A percentile compares a stretch with the other conserved stretches of the same genome.
Conservation (phyloP, 176 grass and related monocot species). For the Poa annua region DNA sequence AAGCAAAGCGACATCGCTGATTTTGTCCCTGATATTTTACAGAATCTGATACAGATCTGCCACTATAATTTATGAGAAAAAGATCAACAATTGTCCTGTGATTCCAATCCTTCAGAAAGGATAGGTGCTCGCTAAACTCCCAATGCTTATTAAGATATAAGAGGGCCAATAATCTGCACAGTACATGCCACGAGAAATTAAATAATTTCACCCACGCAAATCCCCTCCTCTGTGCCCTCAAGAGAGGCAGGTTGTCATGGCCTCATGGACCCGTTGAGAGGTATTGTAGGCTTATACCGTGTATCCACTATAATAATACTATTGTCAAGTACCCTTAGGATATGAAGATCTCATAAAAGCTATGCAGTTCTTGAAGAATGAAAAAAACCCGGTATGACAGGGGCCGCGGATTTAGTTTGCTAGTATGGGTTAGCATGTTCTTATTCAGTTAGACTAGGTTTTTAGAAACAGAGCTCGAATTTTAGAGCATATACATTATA, state of each 20-base stretch:
- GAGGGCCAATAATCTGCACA: slow-evolving; percentile 27
- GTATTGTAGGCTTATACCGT: not conserved
- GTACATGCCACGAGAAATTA: slow-evolving; percentile 42
- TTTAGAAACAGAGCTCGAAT: not conserved
- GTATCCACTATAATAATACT: too few species aligned
- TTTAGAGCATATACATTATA: not conserved
- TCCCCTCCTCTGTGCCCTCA: slow-evolving; percentile 42
- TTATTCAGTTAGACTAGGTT: not conserved
- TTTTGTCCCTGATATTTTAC: slow-evolving; percentile 52
- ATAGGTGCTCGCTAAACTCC: slow-evolving; percentile 45
- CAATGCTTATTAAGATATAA: slow-evolving; percentile 30
- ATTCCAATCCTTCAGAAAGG: slow-evolving; percentile 51
- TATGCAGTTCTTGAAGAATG: too few species aligned
- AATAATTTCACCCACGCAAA: slow-evolving; percentile 31
- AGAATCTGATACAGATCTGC: slow-evolving; percentile 54
- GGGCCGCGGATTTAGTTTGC: not conserved
- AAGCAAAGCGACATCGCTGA: slow-evolving; percentile 62
- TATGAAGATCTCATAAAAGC: too few species aligned
- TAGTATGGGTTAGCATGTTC: slow-evolving; percentile 11
- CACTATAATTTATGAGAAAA: slow-evolving; percentile 42
- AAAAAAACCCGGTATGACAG: not conserved
- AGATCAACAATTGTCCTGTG: slow-evolving; percentile 46
- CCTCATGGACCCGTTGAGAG: not conserved
- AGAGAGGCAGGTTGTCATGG: slow-evolving; percentile 42
- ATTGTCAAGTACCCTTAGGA: too few species aligned